A percentile compares a stretch with the other conserved stretches of the same genome.
phyloP scores from a whole-genome alignment of 768 basidiomycete genomes.

The Amanita brunnescens region DNA sequence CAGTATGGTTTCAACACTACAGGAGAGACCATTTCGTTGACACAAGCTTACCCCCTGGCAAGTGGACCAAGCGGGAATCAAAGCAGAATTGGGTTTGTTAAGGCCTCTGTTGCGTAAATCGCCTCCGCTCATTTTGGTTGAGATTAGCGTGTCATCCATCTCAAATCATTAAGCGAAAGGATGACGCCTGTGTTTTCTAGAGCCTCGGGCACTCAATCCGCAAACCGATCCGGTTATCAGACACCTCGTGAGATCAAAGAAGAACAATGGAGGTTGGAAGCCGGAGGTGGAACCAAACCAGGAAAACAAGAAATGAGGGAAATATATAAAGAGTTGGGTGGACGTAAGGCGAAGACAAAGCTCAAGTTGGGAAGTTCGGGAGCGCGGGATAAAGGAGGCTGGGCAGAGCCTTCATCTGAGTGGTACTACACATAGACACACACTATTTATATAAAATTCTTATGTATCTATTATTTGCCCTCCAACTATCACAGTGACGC shows the following conservation, averaged over 20 bases:
- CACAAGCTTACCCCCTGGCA: conserved; percentile 65
- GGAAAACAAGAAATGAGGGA: conserved; percentile 83
- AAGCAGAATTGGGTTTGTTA: conserved; percentile 79
- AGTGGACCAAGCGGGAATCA: conserved; percentile 92
- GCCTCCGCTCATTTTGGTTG: conserved; percentile 4
- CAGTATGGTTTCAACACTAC: conserved; percentile 94
- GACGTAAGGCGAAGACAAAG: conserved; percentile 72
- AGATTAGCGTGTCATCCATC: conserved; percentile 45
- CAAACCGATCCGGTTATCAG: conserved; percentile 54
- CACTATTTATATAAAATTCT: not conserved
- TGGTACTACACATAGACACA: conserved; percentile 10
- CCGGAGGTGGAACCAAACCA: conserved; percentile 43
- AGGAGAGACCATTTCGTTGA: conserved; percentile 83
- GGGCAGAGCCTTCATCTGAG: conserved; percentile 34
- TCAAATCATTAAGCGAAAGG: conserved; percentile 32
- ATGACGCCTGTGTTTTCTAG: conserved; percentile 26
- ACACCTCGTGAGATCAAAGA: conserved; percentile 75
- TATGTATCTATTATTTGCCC: not conserved
- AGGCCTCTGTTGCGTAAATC: not conserved
- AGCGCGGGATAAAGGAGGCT: conserved; percentile 72
- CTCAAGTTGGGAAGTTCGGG: conserved; percentile 60
- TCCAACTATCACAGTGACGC: not conserved
- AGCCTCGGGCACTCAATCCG: conserved; percentile 42
- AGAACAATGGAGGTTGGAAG: conserved; percentile 60
- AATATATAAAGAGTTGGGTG: conserved; percentile 86